Base-by-base conservation (phyloP, 108 stramenopile genomes). In the Cyclotella choctawhatcheeana region DNA sequence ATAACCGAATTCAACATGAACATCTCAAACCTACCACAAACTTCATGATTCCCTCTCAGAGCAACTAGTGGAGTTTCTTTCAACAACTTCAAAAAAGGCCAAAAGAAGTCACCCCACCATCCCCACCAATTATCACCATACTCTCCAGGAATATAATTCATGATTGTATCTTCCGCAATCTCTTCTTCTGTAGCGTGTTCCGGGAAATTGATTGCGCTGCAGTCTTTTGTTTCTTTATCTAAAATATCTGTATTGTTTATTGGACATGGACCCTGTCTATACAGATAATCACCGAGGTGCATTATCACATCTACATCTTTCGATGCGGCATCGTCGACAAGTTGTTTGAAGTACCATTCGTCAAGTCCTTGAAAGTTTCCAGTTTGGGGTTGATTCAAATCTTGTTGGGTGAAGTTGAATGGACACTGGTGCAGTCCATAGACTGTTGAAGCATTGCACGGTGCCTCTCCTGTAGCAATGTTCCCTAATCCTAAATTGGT, bases 21-120 rank as follows among this genome's bases (percentile, higher is more conserved):
- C 1, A 2, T n/a, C 0, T 16, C 31, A 1, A 29, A 56, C 55
- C 0, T 56, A 44, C 31, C 69, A 32, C 69, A 70, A 50, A 59
- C 50, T 25, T 70, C 69, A 33, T 70, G 69, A 70, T 70, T 70
- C 1, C 69, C 69, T 58, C 69, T 44, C 27, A 54, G 22, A 34
- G 69, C 53, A 59, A 70, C 48, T 2, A 70, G 30, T 0, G 69
- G 69, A 2, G 58, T 58, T 13, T 14, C 30, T 33, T 48, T 44
- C 20, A 70, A 45, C 13, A 70, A 59, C 17, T 44, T 59, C 27
- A 59, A 32, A 29, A 25, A 6, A 32, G 71, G 71, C 20, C 48
- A 64, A 18, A 64, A 73, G 25, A 73, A 73, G 29, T 73, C 71
- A 29, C 43, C 48, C 71, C 71, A 73, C 71, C 71, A 73, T 14